A percentile compares a stretch with the other conserved stretches of the same genome.
Conservation (phyloP, 75 land plant genomes). For the Azolla pinnata region DNA sequence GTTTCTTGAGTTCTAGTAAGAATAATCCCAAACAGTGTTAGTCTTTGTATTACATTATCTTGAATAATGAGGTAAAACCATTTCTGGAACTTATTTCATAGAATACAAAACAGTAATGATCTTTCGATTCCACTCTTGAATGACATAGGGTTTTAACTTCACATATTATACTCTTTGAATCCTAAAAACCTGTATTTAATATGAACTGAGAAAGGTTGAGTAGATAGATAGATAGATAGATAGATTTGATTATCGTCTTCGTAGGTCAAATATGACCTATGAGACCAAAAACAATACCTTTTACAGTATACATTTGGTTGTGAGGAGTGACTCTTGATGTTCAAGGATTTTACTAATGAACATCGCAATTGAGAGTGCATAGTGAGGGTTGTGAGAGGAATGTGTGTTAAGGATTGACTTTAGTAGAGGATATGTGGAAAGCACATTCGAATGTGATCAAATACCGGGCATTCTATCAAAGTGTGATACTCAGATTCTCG, state of each 20-base stretch:
- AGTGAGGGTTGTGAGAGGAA: neutral
- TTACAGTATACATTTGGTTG: neutral
- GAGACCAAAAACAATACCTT: neutral
- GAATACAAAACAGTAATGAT: too few relatives aligned
- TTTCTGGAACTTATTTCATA: too few relatives aligned
- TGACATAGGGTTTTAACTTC: too few relatives aligned
- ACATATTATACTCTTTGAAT: too few relatives aligned
- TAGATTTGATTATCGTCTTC: neutral
- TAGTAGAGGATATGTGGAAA: neutral
- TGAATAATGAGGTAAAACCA: too few relatives aligned
- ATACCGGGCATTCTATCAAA: neutral
- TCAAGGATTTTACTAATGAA: neutral
- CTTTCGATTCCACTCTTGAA: too few relatives aligned
- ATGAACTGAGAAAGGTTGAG: too few relatives aligned
- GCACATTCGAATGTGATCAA: neutral
- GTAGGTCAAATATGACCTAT: neutral
- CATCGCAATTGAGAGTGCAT: neutral
- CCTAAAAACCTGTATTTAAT: too few relatives aligned
- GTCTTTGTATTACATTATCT: too few relatives aligned
- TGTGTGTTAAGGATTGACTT: neutral
- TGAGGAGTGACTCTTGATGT: neutral
- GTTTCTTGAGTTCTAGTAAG: too few relatives aligned
- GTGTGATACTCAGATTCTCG: constrained; percentile 1
- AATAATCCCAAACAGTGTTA: too few relatives aligned
- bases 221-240: neutral